Conservation (phyloP, 768 basidiomycete species). For the Phallus indusiatus region DNA sequence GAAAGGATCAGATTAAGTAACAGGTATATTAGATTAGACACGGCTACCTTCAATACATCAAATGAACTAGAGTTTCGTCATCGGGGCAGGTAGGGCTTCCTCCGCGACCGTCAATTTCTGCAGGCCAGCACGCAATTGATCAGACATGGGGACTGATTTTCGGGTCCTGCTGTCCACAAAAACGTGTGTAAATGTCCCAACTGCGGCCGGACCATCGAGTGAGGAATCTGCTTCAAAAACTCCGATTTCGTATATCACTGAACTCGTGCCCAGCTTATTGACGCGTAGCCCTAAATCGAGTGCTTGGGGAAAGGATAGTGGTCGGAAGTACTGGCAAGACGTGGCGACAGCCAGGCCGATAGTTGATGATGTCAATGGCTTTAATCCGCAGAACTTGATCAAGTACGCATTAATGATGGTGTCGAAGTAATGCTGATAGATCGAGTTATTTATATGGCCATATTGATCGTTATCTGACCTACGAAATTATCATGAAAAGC, state of each 20-base stretch:
- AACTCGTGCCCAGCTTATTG: constrained; percentile 58
- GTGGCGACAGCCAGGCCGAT: constrained; percentile 79
- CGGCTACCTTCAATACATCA: not conserved
- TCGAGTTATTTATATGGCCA: constrained; percentile 68
- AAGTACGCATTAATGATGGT: constrained; percentile 76
- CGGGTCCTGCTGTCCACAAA: constrained; percentile 58
- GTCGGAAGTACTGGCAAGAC: constrained; percentile 64
- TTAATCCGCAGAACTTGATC: constrained; percentile 49
- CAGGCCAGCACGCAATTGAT: constrained; percentile 37
- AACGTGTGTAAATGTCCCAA: constrained; percentile 70
- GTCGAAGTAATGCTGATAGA: constrained; percentile 78
- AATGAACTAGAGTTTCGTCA: not conserved
- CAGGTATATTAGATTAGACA: not conserved
- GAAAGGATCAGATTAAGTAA: not conserved
- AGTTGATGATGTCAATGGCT: constrained; percentile 36
- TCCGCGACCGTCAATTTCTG: constrained; percentile 22
- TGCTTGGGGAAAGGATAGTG: constrained; percentile 63
- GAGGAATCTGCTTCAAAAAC: constrained; percentile 52
- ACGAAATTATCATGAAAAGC: not conserved
- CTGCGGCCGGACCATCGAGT: constrained; percentile 33
- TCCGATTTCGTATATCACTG: constrained; percentile 72
- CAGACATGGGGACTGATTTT: constrained; percentile 42
- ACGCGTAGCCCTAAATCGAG: constrained; percentile 66
- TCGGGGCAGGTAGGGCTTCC: not conserved
- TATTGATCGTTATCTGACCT: constrained; percentile 90